Evolutionary conservation across 2,329 filamentous ascomycete species (phyloP).

Genomic region (Nothophaeocryptopus gaeumannii): DNA sequence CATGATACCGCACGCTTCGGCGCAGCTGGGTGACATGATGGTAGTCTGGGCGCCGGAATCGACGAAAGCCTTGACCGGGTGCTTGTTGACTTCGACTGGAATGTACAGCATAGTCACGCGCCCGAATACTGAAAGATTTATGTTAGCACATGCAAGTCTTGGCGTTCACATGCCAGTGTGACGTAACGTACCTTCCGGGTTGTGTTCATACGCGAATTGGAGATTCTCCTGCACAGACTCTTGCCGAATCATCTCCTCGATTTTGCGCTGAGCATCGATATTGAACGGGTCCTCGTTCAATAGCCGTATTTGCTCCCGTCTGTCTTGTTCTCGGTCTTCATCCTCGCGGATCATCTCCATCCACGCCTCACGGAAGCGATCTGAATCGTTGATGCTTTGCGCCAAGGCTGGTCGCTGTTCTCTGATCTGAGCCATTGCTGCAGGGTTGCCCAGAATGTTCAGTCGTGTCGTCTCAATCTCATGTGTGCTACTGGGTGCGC

Average conservation of each 20-base stretch:
- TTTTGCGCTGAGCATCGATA: slow-evolving; percentile 81
- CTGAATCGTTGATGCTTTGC: slow-evolving; percentile 70
- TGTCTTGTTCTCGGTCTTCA: slow-evolving; percentile 68
- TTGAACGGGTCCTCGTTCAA: slow-evolving; percentile 95
- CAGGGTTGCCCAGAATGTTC: slow-evolving; percentile 76
- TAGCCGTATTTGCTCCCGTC: slow-evolving; percentile 76
- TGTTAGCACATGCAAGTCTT: slow-evolving; percentile 8
- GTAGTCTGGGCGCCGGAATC: slow-evolving; percentile 97
- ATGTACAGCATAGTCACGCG: slow-evolving; percentile 96
- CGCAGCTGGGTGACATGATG: slow-evolving; percentile 95
- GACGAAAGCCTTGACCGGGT: slow-evolving; percentile 90
- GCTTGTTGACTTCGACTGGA: slow-evolving; percentile 88
- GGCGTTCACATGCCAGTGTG: neutral
- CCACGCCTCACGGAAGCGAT: slow-evolving; percentile 72
- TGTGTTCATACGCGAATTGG: slow-evolving; percentile 94
- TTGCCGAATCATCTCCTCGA: slow-evolving; percentile 95
- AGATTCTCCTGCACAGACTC: slow-evolving; percentile 92
- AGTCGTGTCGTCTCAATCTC: slow-evolving; percentile 79
- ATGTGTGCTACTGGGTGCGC: slow-evolving; percentile 20
- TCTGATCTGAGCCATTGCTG: slow-evolving; percentile 67
- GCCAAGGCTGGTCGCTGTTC: slow-evolving; percentile 74
- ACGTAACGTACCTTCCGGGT: slow-evolving; percentile 75
- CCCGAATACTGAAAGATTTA: slow-evolving; percentile 68
- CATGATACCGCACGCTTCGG: slow-evolving; percentile 92
- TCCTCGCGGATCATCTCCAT: slow-evolving; percentile 67